Evolutionary conservation across 495 filamentous ascomycete genomes (phyloP).

Genomic region (Penicillium bovifimosum): DNA sequence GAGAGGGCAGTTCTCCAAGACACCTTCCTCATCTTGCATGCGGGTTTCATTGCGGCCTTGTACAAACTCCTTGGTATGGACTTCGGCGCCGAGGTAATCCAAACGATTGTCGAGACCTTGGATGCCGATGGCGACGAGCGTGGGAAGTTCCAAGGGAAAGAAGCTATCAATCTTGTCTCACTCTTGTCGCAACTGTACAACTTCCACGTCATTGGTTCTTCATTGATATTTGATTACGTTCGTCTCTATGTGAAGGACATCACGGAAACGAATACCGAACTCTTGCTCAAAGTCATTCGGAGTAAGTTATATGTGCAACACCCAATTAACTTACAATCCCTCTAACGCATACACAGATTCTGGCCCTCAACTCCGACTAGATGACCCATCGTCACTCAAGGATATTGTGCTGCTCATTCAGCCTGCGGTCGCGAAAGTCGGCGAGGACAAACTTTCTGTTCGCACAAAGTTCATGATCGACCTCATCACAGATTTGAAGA

Average conservation of each 20-base stretch:
- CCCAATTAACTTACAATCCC: background rate
- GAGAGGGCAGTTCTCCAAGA: constrained; percentile 73
- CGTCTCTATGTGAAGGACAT: constrained; percentile 67
- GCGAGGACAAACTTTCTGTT: constrained; percentile 69
- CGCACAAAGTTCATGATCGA: constrained; percentile 98
- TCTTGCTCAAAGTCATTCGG: constrained; percentile 78
- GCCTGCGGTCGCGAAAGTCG: constrained; percentile 57
- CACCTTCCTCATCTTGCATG: constrained; percentile 83
- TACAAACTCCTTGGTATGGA: constrained; percentile 84
- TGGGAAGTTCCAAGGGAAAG: constrained; percentile 53
- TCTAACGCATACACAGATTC: constrained; percentile 39
- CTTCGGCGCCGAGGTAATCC: constrained; percentile 78
- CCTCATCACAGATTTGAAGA: constrained; percentile 87
- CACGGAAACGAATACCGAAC: constrained; percentile 85
- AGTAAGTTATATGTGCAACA: constrained; percentile 35
- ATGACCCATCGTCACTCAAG: constrained; percentile 86
- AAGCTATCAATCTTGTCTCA: constrained; percentile 71
- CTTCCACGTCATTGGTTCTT: constrained; percentile 79
- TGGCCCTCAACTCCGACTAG: constrained; percentile 77
- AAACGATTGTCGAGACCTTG: constrained; percentile 69
- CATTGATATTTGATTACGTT: constrained; percentile 85
- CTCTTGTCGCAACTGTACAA: constrained; percentile 85
- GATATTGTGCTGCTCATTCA: constrained; percentile 82
- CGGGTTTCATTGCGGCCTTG: constrained; percentile 81
- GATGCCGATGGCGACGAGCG: constrained; percentile 35